Base-by-base conservation (phyloP, 2,329 filamentous ascomycete species). In the Calonectria pseudoturangicola region DNA sequence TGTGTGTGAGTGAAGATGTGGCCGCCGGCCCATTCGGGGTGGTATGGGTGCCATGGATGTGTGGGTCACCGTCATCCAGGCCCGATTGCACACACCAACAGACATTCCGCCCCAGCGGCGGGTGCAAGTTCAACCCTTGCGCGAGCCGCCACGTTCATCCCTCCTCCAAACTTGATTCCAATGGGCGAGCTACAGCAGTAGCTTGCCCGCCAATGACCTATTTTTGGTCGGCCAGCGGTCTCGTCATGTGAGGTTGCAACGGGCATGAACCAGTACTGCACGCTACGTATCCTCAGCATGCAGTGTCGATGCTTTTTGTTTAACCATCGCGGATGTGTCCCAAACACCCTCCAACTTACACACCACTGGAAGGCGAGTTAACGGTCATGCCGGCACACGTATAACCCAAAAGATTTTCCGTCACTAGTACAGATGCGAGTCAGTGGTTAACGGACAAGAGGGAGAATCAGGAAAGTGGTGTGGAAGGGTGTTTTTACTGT, bases 401-500 rank as follows among this genome's bases (percentile, higher is more conserved):
- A 71, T 71, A 33, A 64, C 30, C 48, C 62, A 48, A 65, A 48
- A 65, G 33, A 45, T n/a, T 13, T 13, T 33, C 28, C 47, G 39
- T 70, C 47, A 33, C 65, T 51, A 36, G 62, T 39, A 43, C 30
- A 27, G 27, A 69, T 69, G 68, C 77, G 77, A 79, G 77, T 79
- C 76, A 77, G 54, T 51, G 13, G 74, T 70, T 54, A 70, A 56
- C 74, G 73, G 77, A 73, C 28, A 73, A 68, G 68, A 73, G 73
- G 70, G 65, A 58, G 70, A 73, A 63, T 62, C 70, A 68, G 68
- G 56, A 73, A 77, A 77, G 71, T 70, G 77, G 62, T 75, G 72
- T 75, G 67, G 73, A 77, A 76, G 74, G 74, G 69, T 73, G 47
- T 60, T 60, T 79, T 70, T 70, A 65, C 71, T 8, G 63, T 63